A percentile compares a stretch with the other conserved stretches of the same genome.
These are phyloP conservation scores for Solanum lignicaule DNA, from an alignment of 257 asterid genomes.

Conservation along the genomic window DNA sequence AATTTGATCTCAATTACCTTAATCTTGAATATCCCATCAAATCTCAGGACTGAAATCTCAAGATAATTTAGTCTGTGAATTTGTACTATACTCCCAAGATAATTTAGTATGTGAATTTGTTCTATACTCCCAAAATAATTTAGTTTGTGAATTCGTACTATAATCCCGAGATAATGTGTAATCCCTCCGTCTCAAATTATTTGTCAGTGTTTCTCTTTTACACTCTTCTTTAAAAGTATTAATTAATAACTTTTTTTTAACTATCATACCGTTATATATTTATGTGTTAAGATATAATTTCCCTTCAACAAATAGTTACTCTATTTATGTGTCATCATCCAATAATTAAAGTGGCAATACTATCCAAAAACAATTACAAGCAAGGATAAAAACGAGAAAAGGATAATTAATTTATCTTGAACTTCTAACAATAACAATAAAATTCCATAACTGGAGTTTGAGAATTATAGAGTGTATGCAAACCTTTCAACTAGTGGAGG, in stretches of 20 bases:
- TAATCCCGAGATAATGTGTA: background rate
- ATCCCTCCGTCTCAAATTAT: background rate
- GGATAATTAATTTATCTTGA: background rate
- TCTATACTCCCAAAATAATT: too few relatives aligned
- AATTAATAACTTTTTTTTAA: background rate
- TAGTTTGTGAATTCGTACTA: background rate
- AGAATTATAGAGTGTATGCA: background rate
- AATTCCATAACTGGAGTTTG: background rate
- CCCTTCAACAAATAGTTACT: background rate
- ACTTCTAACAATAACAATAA: background rate
- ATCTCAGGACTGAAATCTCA: background rate
- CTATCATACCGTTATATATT: background rate
- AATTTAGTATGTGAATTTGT: too few relatives aligned
- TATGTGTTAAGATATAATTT: background rate
- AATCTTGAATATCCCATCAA: background rate
- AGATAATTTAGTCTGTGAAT: background rate
- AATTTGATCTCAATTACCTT: background rate
- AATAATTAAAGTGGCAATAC: background rate
- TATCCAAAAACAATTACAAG: background rate
- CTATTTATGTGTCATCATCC: background rate
- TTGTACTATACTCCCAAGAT: background rate
- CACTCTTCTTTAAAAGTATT: background rate
- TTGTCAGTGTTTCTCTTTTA: background rate
- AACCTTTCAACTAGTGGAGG: background rate
- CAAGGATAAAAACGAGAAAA: background rate